Conservation (phyloP, 2,329 filamentous ascomycete genomes). For the Byssochlamys sp. region DNA sequence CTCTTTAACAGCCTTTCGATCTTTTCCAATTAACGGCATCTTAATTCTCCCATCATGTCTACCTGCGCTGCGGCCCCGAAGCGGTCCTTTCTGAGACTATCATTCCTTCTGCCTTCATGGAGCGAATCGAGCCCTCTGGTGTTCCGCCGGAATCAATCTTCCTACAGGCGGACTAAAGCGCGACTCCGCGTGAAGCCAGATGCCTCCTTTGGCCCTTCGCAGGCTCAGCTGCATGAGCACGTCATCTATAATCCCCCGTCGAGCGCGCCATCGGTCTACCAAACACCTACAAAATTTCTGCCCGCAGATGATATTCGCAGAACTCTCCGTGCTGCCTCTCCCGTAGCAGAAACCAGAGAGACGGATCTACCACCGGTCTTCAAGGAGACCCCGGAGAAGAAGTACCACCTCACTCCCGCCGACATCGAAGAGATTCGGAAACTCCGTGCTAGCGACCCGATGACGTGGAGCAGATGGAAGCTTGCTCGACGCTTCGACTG, state of each 20-base stretch:
- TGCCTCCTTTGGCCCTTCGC: slow-evolving; percentile 37
- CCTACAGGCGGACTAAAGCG: slow-evolving; percentile 43
- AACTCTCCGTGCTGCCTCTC: slow-evolving; percentile 32
- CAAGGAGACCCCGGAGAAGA: slow-evolving; percentile 45
- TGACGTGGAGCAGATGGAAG: slow-evolving; percentile 49
- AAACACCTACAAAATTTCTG: slow-evolving; percentile 57
- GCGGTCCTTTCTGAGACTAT: slow-evolving; percentile 26
- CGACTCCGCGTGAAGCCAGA: slow-evolving; percentile 44
- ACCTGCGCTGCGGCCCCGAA: slow-evolving; percentile 13
- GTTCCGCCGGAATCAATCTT: slow-evolving; percentile 38
- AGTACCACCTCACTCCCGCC: slow-evolving; percentile 49
- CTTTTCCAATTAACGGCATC: background rate
- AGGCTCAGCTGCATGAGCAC: slow-evolving; percentile 37
- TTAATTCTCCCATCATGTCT: background rate
- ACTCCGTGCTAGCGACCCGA: slow-evolving; percentile 47
- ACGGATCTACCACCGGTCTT: slow-evolving; percentile 41
- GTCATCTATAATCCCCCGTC: slow-evolving; percentile 60
- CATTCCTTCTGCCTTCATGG: slow-evolving; percentile 32
- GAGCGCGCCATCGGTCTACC: slow-evolving; percentile 52
- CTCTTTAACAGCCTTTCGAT: background rate
- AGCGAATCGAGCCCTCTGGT: slow-evolving; percentile 22
- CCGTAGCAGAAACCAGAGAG: slow-evolving; percentile 12
- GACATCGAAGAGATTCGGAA: slow-evolving; percentile 52
- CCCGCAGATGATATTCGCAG: slow-evolving; percentile 49
- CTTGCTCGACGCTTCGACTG: slow-evolving; percentile 56